Percentiles rank a stretch among this genome's conserved stretches.
Evolutionary conservation across 176 grass and related monocot species (phyloP).

Genomic region (Tillandsia fasciculata): DNA sequence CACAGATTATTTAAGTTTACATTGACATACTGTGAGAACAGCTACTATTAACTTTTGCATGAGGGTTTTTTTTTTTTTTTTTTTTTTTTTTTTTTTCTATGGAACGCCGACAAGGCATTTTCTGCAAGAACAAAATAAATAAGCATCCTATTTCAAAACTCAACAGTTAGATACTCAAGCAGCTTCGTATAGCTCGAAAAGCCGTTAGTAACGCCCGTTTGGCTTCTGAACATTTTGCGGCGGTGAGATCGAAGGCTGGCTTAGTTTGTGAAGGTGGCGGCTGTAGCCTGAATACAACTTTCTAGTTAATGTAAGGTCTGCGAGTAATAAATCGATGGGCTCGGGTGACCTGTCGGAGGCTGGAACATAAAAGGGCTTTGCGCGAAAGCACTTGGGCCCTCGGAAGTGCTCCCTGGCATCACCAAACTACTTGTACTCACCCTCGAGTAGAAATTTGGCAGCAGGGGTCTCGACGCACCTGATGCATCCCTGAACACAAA

Average conservation of each 20-base stretch:
- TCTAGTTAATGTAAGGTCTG: conserved; percentile 35
- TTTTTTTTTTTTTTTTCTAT: not conserved
- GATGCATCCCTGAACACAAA: conserved; percentile 35
- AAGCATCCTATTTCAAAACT: conserved; percentile 2
- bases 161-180: not conserved
- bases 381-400: conserved; percentile 28
- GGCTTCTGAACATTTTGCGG: not conserved
- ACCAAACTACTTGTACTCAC: conserved; percentile 32
- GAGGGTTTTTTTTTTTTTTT: too few relatives aligned
- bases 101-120: not conserved
- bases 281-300: too few relatives aligned
- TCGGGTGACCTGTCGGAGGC: conserved; percentile 42
- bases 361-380: conserved; percentile 33
- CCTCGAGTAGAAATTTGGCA: conserved; percentile 27
- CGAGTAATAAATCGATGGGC: conserved; percentile 48
- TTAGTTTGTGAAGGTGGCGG: conserved; percentile 16
- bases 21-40: not conserved
- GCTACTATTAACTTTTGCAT: not conserved
- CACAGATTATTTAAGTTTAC: not conserved
- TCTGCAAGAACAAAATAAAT: not conserved
- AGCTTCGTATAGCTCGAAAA: not conserved
- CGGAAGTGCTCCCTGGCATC: conserved; percentile 33
- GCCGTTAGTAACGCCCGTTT: too few relatives aligned
- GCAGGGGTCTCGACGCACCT: conserved; percentile 34
- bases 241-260: conserved; percentile 22